Base-by-base conservation (phyloP, 78 protist genomes). In the Protostelium mycophagum region DNA sequence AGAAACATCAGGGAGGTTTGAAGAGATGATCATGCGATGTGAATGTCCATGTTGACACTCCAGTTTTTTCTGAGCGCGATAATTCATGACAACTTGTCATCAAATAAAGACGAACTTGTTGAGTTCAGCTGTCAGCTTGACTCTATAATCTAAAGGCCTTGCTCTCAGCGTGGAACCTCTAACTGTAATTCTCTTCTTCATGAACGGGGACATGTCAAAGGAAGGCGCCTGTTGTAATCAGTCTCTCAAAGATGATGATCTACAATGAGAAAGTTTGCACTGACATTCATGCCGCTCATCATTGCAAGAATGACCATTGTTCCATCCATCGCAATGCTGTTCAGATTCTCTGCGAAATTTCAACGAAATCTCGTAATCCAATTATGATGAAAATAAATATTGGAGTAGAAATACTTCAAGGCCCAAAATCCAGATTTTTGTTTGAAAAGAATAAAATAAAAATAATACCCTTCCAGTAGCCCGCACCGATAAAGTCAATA, bases 401-500 rank as follows among this genome's bases (percentile, higher is more conserved):
- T n/a, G n/a, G n/a, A n/a, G n/a, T n/a, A n/a, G n/a, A n/a, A n/a
- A n/a, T n/a, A n/a, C n/a, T n/a, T n/a, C n/a, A n/a, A n/a, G n/a
- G n/a, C n/a, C n/a, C n/a, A n/a, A n/a, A n/a, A n/a, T n/a, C n/a
- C n/a, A n/a, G n/a, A n/a, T n/a, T n/a, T n/a, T n/a, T n/a, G n/a
- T n/a, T n/a, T n/a, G n/a, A 85, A 23, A 37, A 85, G 16, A 36
- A 5, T 5, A 36, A 16, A 37, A 25, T 25, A 35, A 85, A 37
- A 16, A 85, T 23, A 5, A 16, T 16, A 36, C 86, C 37, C 36
- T 93, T 90, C 92, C 90, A 90, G 88, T 93, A 93, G 37, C 89
- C 90, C 0, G 95, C 91, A 84, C 95, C 95, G 31, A 93, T 93
- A 86, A 84, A 89, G 28, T 93, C 95, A 38, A 93, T 83, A 1